Evolutionary conservation across 129 eudicot genomes (phyloP).

Genomic region (Chrysanthemum lavandulifolium): DNA sequence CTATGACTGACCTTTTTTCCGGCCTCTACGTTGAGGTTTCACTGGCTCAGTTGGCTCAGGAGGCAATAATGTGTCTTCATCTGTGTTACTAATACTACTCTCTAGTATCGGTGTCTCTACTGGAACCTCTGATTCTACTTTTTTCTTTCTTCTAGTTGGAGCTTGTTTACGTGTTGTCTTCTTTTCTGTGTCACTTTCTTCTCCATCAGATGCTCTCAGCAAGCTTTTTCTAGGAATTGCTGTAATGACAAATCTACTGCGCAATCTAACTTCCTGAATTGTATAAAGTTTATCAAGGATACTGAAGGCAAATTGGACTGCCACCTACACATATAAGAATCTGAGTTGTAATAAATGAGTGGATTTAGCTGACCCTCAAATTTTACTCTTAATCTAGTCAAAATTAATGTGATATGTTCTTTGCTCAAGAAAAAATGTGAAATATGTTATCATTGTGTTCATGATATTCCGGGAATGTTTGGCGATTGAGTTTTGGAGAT

Average conservation of each 20-base stretch:
- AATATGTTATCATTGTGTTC: too few relatives aligned
- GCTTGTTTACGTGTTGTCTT: constrained; percentile 54
- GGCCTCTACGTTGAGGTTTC: constrained; percentile 55
- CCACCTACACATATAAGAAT: constrained; percentile 46
- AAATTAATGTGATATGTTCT: too few relatives aligned
- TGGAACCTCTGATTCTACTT: constrained; percentile 35
- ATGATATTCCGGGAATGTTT: too few relatives aligned
- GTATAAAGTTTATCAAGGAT: constrained; percentile 41
- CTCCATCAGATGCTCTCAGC: constrained; percentile 53
- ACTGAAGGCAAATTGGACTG: constrained; percentile 40
- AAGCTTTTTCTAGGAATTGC: constrained; percentile 47
- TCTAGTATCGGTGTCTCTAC: constrained; percentile 36
- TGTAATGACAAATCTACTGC: constrained; percentile 32
- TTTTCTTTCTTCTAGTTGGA: constrained; percentile 58
- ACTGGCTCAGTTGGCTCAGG: constrained; percentile 36
- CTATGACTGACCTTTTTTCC: constrained; percentile 60
- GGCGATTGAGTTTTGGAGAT: too few relatives aligned
- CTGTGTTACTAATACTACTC: constrained; percentile 24
- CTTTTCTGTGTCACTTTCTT: constrained; percentile 46
- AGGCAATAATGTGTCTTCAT: constrained; percentile 33
- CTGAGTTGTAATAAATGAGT: neutral
- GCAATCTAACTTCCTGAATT: constrained; percentile 44
- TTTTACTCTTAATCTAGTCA: too few relatives aligned
- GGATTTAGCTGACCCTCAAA: neutral
- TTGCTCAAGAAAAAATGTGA: too few relatives aligned